Evolutionary conservation across 371 early-diverging fungal genomes (phyloP).

Genomic region (Haplosporangium sp.): DNA sequence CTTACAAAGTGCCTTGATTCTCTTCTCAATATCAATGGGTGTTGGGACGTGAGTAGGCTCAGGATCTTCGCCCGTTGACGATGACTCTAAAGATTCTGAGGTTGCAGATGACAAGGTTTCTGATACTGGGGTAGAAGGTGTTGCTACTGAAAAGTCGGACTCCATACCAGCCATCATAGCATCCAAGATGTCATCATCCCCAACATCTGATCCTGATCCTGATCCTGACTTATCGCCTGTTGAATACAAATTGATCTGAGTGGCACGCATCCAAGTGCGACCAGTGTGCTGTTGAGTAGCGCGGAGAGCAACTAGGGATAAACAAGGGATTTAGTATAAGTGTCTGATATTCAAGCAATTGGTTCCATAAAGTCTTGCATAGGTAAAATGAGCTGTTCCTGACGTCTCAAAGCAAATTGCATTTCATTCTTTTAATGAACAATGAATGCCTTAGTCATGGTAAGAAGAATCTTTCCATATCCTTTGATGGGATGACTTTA

Average conservation of each 20-base stretch:
- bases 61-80: conserved; percentile 16
- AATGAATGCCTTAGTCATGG: not conserved
- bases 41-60: conserved; percentile 25
- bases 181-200: conserved; percentile 49
- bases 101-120: not conserved
- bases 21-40: conserved; percentile 48
- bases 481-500: not conserved
- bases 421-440: not conserved
- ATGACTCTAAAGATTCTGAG: not conserved
- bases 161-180: conserved; percentile 56
- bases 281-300: conserved; percentile 14
- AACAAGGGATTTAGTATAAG: not conserved
- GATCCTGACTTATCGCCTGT: conserved; percentile 34
- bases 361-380: not conserved
- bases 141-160: conserved; percentile 37
- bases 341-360: not conserved
- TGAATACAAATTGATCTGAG: conserved; percentile 41
- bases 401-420: not conserved
- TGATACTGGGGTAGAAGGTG: conserved; percentile 16
- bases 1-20: conserved; percentile 51
- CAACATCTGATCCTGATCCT: conserved; percentile 17
- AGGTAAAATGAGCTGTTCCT: not conserved
- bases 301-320: conserved; percentile 27
- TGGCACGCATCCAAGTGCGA: conserved; percentile 42
- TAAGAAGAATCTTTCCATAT: too few species aligned